Conservation (phyloP, 1,139 yeast species). For the Saccharomycopsis phalli region DNA sequence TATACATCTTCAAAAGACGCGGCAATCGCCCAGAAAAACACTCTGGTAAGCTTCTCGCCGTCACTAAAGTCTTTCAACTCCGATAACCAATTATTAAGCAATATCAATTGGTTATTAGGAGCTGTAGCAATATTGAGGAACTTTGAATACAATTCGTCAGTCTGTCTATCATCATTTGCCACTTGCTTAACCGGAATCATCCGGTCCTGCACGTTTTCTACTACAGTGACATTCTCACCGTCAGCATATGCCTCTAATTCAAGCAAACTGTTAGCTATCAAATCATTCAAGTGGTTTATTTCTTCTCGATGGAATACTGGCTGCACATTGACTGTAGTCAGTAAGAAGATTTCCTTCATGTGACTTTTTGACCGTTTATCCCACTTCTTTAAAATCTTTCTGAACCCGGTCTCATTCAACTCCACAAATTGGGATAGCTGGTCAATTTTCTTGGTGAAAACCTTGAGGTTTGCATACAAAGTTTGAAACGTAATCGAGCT, state of each 20-base stretch:
- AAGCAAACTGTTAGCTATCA: conserved; percentile 65
- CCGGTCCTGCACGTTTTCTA: not conserved
- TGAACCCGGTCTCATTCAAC: conserved; percentile 88
- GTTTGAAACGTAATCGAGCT: conserved; percentile 53
- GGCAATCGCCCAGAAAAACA: conserved; percentile 18
- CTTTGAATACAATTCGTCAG: conserved; percentile 60
- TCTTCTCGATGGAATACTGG: conserved; percentile 92
- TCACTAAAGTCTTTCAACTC: conserved; percentile 30
- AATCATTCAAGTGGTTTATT: conserved; percentile 75
- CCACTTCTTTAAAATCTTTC: conserved; percentile 94
- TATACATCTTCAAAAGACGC: conserved; percentile 36
- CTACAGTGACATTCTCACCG: conserved; percentile 44
- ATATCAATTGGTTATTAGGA: conserved; percentile 32
- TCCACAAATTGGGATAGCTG: conserved; percentile 89
- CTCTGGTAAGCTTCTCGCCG: conserved; percentile 30
- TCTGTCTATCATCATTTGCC: conserved; percentile 30
- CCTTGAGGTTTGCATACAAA: conserved; percentile 79
- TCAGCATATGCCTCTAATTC: conserved; percentile 83
- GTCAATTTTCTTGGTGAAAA: conserved; percentile 80
- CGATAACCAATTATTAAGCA: conserved; percentile 43
- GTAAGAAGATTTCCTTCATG: conserved; percentile 82
- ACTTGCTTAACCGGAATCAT: not conserved
- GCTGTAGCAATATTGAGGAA: conserved; percentile 51
- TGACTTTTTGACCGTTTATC: conserved; percentile 93
- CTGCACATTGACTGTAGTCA: conserved; percentile 91